Evolutionary conservation across 2,329 filamentous ascomycete species (phyloP).

Genomic region (Xylaria sp.): DNA sequence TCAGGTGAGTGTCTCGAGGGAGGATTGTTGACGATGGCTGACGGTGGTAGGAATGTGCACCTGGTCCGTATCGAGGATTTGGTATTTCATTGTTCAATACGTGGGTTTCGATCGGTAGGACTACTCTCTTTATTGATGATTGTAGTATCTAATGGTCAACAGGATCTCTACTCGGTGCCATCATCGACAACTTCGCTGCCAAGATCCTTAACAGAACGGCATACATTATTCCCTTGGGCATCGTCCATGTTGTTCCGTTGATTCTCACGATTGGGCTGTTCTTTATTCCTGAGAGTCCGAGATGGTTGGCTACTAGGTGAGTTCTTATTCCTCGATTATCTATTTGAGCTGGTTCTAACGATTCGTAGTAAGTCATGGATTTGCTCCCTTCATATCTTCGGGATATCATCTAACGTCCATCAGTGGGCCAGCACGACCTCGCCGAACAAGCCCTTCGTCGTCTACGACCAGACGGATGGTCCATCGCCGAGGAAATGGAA

Average conservation of each 20-base stretch:
- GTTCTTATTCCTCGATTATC: too few species aligned
- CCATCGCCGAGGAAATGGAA: conserved; percentile 32
- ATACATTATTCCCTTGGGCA: conserved; percentile 29
- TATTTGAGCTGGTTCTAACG: too few species aligned
- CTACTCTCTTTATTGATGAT: too few species aligned
- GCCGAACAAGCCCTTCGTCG: conserved; percentile 32
- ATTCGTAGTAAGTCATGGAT: too few species aligned
- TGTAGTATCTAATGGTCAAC: too few species aligned
- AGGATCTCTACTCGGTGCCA: conserved; percentile 38
- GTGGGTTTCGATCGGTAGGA: conserved; percentile 39
- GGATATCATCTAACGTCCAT: background rate
- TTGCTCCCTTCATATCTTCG: too few species aligned
- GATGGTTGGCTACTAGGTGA: conserved; percentile 34
- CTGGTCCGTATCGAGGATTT: conserved; percentile 42
- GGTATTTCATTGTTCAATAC: conserved; percentile 44
- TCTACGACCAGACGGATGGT: conserved; percentile 31
- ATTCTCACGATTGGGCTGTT: conserved; percentile 35
- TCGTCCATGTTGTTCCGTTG: conserved; percentile 33
- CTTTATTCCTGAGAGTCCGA: conserved; percentile 38
- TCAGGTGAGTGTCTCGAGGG: conserved; percentile 12
- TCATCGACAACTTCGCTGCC: conserved; percentile 45
- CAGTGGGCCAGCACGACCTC: background rate
- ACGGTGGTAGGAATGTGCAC: conserved; percentile 39
- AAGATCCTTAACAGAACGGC: conserved; percentile 23
- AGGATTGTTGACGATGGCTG: background rate